These are phyloP conservation scores for Lignosus rhinocerotis DNA, from an alignment of 1,284 basidiomycete species.

Conservation along the genomic window DNA sequence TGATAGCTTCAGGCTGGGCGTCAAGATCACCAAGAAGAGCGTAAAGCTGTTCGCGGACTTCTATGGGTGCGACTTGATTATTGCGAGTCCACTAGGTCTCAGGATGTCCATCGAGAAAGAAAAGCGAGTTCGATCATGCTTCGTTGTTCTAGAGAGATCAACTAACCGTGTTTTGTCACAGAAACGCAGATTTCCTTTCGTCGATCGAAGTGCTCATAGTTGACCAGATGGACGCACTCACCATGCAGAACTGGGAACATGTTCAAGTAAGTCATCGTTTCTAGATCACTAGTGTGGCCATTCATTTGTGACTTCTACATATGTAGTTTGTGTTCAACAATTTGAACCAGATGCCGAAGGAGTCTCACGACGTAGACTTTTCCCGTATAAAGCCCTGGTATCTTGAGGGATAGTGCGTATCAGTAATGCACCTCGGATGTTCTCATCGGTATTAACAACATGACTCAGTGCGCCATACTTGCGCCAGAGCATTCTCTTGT, in stretches of 20 bases:
- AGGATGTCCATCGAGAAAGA: slow-evolving; percentile 94
- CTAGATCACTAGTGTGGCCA: background rate
- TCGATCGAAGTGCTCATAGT: slow-evolving; percentile 93
- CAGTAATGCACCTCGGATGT: background rate
- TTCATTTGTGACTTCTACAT: background rate
- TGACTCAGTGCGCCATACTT: slow-evolving; percentile 69
- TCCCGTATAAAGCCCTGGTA: slow-evolving; percentile 98
- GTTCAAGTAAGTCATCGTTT: slow-evolving; percentile 62
- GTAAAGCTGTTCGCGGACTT: slow-evolving; percentile 88
- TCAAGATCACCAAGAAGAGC: slow-evolving; percentile 91
- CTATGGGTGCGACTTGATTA: slow-evolving; percentile 88
- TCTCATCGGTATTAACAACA: background rate
- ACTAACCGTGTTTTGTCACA: slow-evolving; percentile 30
- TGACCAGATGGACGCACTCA: slow-evolving; percentile 91
- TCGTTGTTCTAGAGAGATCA: background rate
- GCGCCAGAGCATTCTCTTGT: slow-evolving; percentile 89
- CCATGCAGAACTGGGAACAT: slow-evolving; percentile 99
- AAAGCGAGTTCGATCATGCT: slow-evolving; percentile 51
- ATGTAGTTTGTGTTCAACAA: slow-evolving; percentile 81
- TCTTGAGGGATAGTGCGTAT: slow-evolving; percentile 84
- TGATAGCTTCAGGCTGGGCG: slow-evolving; percentile 90
- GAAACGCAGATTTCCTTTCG: slow-evolving; percentile 87
- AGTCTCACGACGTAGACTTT: slow-evolving; percentile 94
- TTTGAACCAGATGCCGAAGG: slow-evolving; percentile 88
- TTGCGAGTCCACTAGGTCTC: slow-evolving; percentile 92